A percentile compares a stretch with the other conserved stretches of the same genome.
Conservation (phyloP, 306 rosid species). For the Leucaena leucocephala region DNA sequence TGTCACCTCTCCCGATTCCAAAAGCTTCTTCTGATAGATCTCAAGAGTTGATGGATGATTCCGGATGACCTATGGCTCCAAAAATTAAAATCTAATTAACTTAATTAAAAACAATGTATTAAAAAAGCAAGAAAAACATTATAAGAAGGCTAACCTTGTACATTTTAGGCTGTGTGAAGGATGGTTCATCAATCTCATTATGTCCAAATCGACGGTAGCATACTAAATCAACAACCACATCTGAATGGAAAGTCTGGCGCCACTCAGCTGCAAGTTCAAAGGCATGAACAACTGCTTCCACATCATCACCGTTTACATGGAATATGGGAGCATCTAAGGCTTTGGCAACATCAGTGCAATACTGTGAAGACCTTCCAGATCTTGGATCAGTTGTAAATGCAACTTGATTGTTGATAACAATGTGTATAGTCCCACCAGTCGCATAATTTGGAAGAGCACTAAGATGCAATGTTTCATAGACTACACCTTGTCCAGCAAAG, state of each 20-base stretch:
- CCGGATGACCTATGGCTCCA: slow-evolving; percentile 64
- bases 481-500: slow-evolving; percentile 99
- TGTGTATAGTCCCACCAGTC: slow-evolving; percentile 97
- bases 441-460: slow-evolving; percentile 94
- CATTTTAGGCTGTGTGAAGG: slow-evolving; percentile 98
- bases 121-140: slow-evolving; percentile 18
- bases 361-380: slow-evolving; percentile 88
- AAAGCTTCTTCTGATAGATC: slow-evolving; percentile 79
- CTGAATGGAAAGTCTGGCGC: slow-evolving; percentile 98
- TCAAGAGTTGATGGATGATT: slow-evolving; percentile 86
- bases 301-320: slow-evolving; percentile 91
- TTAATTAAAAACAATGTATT: slow-evolving; percentile 24
- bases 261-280: slow-evolving; percentile 99
- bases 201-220: slow-evolving; percentile 97
- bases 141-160: slow-evolving; percentile 68
- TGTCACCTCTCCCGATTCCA: slow-evolving; percentile 74
- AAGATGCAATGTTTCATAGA: slow-evolving; percentile 90
- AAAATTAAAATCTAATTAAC: slow-evolving; percentile 33
- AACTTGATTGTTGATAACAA: slow-evolving; percentile 92
- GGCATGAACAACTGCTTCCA: slow-evolving; percentile 97
- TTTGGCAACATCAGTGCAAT: slow-evolving; percentile 95
- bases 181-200: slow-evolving; percentile 97
- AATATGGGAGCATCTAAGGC: slow-evolving; percentile 91
- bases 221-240: slow-evolving; percentile 93
- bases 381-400: slow-evolving; percentile 95